Base-by-base conservation (phyloP, 768 basidiomycete species). In the Amanita exitialis region DNA sequence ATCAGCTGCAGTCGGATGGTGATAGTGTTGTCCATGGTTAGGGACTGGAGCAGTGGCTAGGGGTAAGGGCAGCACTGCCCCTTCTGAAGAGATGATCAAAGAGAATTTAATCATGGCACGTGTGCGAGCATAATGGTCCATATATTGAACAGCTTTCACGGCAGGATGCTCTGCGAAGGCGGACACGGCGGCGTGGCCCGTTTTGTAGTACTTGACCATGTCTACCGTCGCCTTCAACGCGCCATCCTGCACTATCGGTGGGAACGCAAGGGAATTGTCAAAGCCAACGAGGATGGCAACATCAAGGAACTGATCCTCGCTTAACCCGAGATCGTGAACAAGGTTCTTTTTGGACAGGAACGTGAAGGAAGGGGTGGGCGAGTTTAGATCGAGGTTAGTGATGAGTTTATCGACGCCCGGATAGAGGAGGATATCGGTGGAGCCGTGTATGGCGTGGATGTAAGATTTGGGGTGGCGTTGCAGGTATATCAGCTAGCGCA, bases 241-340 rank as follows among this genome's bases (percentile, higher is more conserved):
- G 61, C 86, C 81, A 54, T 90, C 87, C 63, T 90, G 86, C 46
- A 80, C 71, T 32, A 82, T 86, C 8, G 88, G 86, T 6, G 90
- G 89, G 71, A 92, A 92, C 0, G 87, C 76, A 1, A 80, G 74
- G 0, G 86, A 83, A 53, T 76, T 77, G 27, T 94, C 88, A 56
- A 86, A 94, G 13, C 96, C 96, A 34, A 95, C 82, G 51, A 99
- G 78, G 59, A 99, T 86, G 20, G 83, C 86, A 55, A 93, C 78
- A 65, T 99, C 96, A 57, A 98, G 81, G 69, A 98, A 95, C 62
- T 96, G 94, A 62, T 96, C 93, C 58, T 91, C 83, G 39, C 65
- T 72, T 39, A 98, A 73, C 16, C 61, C 69, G 52, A 96, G 72
- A 54, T 78, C 77, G 35, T 62, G 58, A 20, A 76, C 50, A 56